phyloP scores from a whole-genome alignment of 495 filamentous ascomycete genomes.

The Hypoxylon lienhwacheense region DNA sequence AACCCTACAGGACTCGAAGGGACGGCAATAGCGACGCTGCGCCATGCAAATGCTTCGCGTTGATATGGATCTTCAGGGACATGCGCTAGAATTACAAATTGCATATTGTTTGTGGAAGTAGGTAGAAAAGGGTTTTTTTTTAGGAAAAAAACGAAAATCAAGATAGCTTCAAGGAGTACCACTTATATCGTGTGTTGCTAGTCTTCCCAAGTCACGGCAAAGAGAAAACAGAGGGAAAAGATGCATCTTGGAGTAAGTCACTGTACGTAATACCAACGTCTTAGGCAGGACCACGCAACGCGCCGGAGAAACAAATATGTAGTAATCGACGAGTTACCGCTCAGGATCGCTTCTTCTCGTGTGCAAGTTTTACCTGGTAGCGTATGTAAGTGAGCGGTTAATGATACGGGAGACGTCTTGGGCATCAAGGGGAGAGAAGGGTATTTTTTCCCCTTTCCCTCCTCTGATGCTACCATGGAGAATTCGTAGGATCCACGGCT shows the following conservation, averaged over 20 bases:
- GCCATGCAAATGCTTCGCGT: constrained; percentile 21
- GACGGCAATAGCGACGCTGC: constrained; percentile 20
- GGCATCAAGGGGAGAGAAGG: constrained; percentile 17
- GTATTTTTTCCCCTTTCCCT: no score
- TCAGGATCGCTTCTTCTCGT: not conserved
- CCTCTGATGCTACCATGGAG: constrained; percentile 25
- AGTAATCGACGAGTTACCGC: not conserved
- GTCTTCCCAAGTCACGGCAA: no score
- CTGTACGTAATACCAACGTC: no score
- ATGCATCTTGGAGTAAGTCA: no score
- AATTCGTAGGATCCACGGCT: constrained; percentile 24
- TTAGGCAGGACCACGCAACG: no score
- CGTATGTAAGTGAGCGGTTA: constrained; percentile 13
- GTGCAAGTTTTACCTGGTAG: no score
- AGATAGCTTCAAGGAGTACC: not conserved
- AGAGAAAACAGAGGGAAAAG: no score
- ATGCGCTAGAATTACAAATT: constrained; percentile 31
- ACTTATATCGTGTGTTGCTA: not conserved
- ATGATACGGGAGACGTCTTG: constrained; percentile 11
- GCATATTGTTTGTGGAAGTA: no score
- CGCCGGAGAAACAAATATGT: not conserved
- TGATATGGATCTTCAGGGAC: constrained; percentile 17
- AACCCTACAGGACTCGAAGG: constrained; percentile 25
- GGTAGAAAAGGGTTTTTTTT: constrained; percentile 1
- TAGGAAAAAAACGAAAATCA: constrained; percentile 1